Percentiles rank a stretch among this genome's conserved stretches.
Evolutionary conservation across 768 basidiomycete species (phyloP).

Genomic region (Leccinum boreale): DNA sequence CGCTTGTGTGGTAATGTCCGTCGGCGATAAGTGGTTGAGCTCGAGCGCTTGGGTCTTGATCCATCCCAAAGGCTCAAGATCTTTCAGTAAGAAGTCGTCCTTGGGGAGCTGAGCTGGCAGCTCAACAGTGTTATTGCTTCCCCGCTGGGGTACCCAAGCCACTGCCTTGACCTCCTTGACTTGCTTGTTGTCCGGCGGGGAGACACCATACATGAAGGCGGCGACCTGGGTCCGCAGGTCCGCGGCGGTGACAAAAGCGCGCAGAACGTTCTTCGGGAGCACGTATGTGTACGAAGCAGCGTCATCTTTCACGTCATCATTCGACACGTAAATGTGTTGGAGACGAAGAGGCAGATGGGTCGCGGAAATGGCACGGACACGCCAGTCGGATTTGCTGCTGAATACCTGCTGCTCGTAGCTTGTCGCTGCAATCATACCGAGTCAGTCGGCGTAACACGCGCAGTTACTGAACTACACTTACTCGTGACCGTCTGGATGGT

Average conservation of each 20-base stretch:
- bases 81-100: constrained; percentile 93
- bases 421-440: constrained; percentile 52
- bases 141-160: constrained; percentile 97
- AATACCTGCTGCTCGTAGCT: constrained; percentile 99
- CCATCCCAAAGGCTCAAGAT: constrained; percentile 93
- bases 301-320: constrained; percentile 99
- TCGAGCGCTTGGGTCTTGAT: constrained; percentile 96
- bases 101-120: constrained; percentile 86
- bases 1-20: constrained; percentile 90
- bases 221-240: constrained; percentile 97
- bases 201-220: constrained; percentile 88
- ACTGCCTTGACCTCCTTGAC: constrained; percentile 98
- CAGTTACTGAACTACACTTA: constrained; percentile 26
- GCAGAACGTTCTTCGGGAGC: constrained; percentile 93
- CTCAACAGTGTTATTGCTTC: constrained; percentile 93
- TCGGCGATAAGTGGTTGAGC: constrained; percentile 86
- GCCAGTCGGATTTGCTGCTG: constrained; percentile 99
- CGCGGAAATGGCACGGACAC: constrained; percentile 95
- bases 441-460: not conserved
- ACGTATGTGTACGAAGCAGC: constrained; percentile 94
- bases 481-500: no score
- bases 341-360: constrained; percentile 94
- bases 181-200: no score
- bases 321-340: constrained; percentile 98
- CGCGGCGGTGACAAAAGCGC: constrained; percentile 88